Percentiles rank a stretch among this genome's conserved stretches.
These are phyloP conservation scores for Aspergillus sp. DNA, from an alignment of 2,329 filamentous ascomycete species.

Conservation along the genomic window DNA sequence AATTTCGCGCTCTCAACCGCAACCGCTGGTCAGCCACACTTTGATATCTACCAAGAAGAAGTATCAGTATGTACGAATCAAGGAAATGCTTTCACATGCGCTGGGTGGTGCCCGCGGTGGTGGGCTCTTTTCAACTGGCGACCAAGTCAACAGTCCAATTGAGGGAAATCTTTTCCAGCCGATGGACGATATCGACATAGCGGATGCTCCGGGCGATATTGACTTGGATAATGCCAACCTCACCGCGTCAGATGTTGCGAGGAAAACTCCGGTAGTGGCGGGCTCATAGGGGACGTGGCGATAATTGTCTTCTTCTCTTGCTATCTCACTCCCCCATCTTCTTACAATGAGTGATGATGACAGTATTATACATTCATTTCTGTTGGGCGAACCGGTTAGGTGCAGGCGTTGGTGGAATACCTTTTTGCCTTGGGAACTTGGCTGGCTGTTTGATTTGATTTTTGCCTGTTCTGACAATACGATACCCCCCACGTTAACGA, in stretches of 20 bases:
- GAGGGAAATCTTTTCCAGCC: slow-evolving; percentile 36
- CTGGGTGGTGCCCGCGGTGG: slow-evolving; percentile 52
- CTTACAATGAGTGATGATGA: slow-evolving; percentile 6
- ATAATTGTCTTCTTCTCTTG: neutral
- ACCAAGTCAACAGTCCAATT: slow-evolving; percentile 26
- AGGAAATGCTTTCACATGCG: slow-evolving; percentile 62
- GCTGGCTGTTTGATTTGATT: neutral
- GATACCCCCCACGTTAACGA: slow-evolving; percentile 9
- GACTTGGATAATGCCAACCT: neutral
- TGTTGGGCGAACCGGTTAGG: slow-evolving; percentile 4
- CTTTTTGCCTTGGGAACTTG: neutral
- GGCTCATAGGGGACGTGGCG: slow-evolving; percentile 2
- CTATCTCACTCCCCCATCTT: neutral
- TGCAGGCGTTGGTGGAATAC: slow-evolving; percentile 9
- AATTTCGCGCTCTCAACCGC: slow-evolving; percentile 71
- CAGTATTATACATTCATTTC: neutral
- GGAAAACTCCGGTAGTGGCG: slow-evolving; percentile 23
- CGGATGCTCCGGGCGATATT: slow-evolving; percentile 22
- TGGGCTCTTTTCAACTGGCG: slow-evolving; percentile 45
- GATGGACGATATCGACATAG: slow-evolving; percentile 25
- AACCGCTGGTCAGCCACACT: slow-evolving; percentile 69
- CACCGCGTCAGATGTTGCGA: slow-evolving; percentile 19
- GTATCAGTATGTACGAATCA: slow-evolving; percentile 63
- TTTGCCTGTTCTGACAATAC: neutral
- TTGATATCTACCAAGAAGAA: slow-evolving; percentile 52